phyloP scores from a whole-genome alignment of 345 rosid genomes.

The Lumnitzera racemosa region DNA sequence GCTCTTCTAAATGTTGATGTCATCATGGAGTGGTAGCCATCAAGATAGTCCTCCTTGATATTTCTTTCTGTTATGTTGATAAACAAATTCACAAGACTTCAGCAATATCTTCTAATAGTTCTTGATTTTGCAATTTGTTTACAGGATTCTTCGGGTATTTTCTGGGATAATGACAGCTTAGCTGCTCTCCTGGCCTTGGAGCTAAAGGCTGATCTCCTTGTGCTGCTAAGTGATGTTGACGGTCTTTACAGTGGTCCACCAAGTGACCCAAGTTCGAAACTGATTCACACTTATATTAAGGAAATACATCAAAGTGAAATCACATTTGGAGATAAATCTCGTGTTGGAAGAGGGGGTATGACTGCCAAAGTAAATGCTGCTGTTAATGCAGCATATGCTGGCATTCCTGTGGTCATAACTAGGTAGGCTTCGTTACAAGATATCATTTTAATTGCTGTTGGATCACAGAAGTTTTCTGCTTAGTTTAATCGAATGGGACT shows the following conservation, averaged over 20 bases:
- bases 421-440: slow-evolving; percentile 37
- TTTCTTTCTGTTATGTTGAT: background rate
- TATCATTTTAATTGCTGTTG: background rate
- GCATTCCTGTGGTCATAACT: slow-evolving; percentile 92
- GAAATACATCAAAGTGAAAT: slow-evolving; percentile 81
- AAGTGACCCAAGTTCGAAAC: slow-evolving; percentile 77
- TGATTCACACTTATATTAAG: slow-evolving; percentile 75
- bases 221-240: slow-evolving; percentile 91
- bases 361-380: slow-evolving; percentile 99
- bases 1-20: too few species aligned
- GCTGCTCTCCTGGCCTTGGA: slow-evolving; percentile 91
- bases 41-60: background rate
- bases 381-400: slow-evolving; percentile 78
- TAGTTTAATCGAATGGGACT: background rate
- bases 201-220: slow-evolving; percentile 88
- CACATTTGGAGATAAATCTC: slow-evolving; percentile 96
- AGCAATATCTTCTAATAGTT: too few species aligned
- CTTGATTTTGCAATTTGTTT: background rate
- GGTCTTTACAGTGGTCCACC: slow-evolving; percentile 99
- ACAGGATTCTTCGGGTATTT: slow-evolving; percentile 98
- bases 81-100: too few species aligned
- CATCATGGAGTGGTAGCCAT: too few species aligned
- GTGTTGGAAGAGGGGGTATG: slow-evolving; percentile 99
- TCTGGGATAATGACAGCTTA: slow-evolving; percentile 99
- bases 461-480: background rate